phyloP scores from a whole-genome alignment of 331 rosid genomes.

The Cydonia oblonga region DNA sequence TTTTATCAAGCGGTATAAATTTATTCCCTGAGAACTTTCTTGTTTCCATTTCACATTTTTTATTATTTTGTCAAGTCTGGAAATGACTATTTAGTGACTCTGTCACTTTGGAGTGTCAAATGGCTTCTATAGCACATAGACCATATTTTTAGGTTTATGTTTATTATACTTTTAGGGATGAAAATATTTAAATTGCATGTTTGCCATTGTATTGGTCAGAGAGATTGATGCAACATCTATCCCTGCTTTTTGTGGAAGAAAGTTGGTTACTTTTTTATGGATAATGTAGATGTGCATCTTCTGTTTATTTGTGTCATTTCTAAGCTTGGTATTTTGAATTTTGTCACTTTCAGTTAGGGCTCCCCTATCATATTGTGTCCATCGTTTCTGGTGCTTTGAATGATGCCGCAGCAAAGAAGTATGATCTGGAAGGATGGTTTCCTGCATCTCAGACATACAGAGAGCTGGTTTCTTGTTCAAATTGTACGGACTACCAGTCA shows the following conservation, averaged over 20 bases:
- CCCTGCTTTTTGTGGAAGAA: not conserved
- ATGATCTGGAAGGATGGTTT: slow-evolving; percentile 93
- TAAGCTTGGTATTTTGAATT: not conserved
- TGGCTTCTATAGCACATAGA: not conserved
- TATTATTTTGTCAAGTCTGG: not conserved
- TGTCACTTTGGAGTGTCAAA: not conserved
- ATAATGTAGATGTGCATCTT: not conserved
- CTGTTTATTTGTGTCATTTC: not conserved
- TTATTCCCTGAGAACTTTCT: not conserved
- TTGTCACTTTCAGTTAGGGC: slow-evolving; percentile 42
- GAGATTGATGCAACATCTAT: not conserved
- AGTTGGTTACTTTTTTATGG: not conserved
- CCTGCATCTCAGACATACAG: slow-evolving; percentile 82
- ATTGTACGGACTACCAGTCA: slow-evolving; percentile 92
- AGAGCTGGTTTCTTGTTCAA: slow-evolving; percentile 90
- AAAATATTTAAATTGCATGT: not conserved
- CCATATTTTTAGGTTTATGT: not conserved
- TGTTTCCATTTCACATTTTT: not conserved
- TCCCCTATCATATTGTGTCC: slow-evolving; percentile 81
- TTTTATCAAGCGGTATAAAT: slow-evolving; percentile 57
- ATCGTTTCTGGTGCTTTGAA: slow-evolving; percentile 96
- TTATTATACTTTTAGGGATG: not conserved
- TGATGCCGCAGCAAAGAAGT: slow-evolving; percentile 97
- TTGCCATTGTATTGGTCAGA: not conserved
- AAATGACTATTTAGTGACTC: not conserved